A percentile compares a stretch with the other conserved stretches of the same genome.
Evolutionary conservation across 768 basidiomycete species (phyloP).

Genomic region (Tricholoma hemisulphureum): DNA sequence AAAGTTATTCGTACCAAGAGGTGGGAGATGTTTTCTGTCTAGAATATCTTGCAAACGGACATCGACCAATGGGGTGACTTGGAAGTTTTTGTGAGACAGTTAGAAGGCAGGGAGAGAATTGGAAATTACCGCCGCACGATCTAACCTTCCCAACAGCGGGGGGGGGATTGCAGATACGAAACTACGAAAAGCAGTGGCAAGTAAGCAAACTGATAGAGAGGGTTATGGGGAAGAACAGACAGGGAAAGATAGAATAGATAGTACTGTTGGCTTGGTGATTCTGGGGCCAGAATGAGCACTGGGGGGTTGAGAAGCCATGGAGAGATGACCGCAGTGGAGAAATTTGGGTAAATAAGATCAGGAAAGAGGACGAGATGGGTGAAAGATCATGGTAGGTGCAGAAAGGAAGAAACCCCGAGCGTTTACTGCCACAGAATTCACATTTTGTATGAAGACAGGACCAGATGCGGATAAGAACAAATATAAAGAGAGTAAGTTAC

Average conservation of each 20-base stretch:
- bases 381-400: neutral
- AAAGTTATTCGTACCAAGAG: conserved; percentile 48
- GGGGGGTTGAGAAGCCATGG: conserved; percentile 14
- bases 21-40: conserved; percentile 74
- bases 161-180: conserved; percentile 66
- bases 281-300: conserved; percentile 24
- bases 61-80: conserved; percentile 65
- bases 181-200: conserved; percentile 27
- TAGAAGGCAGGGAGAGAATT: neutral
- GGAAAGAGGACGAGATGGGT: neutral
- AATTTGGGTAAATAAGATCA: neutral
- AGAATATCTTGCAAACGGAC: conserved; percentile 75
- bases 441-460: too few relatives aligned
- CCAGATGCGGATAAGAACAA: too few relatives aligned
- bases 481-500: too few relatives aligned
- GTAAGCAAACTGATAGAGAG: too few relatives aligned
- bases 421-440: too few relatives aligned
- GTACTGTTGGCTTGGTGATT: conserved; percentile 25
- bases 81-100: conserved; percentile 7
- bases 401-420: too few relatives aligned
- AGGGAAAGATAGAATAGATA: conserved; percentile 37
- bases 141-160: conserved; percentile 67
- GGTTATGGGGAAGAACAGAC: too few relatives aligned
- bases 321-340: conserved; percentile 5
- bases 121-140: conserved; percentile 52